Evolutionary conservation across 2,329 filamentous ascomycete genomes (phyloP).

Genomic region (Diplodia seriata): DNA sequence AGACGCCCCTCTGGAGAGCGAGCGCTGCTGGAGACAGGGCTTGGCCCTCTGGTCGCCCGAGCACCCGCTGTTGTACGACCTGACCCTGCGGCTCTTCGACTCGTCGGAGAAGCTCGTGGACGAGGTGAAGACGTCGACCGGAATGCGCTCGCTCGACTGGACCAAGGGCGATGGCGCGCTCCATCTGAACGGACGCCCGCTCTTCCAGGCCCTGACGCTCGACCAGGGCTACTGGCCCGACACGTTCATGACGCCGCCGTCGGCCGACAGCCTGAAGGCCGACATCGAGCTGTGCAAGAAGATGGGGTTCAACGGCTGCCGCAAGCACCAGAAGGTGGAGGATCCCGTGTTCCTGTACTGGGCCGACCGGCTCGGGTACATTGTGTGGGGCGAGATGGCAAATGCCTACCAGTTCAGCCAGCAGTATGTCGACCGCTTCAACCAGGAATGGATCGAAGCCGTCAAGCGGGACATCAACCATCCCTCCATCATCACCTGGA

Average conservation of each 20-base stretch:
- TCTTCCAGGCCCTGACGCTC: constrained; percentile 66
- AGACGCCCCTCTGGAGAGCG: constrained; percentile 48
- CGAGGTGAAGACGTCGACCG: constrained; percentile 65
- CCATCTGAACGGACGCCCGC: constrained; percentile 64
- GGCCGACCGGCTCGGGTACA: constrained; percentile 66
- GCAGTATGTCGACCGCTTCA: constrained; percentile 66
- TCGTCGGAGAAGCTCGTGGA: constrained; percentile 57
- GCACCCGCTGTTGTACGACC: constrained; percentile 63
- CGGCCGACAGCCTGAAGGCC: constrained; percentile 52
- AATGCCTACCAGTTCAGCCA: constrained; percentile 69
- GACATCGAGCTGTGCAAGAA: constrained; percentile 65
- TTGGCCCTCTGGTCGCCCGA: constrained; percentile 70
- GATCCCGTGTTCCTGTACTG: constrained; percentile 67
- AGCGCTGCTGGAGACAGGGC: constrained; percentile 58
- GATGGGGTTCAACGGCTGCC: constrained; percentile 70
- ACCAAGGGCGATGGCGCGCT: constrained; percentile 64
- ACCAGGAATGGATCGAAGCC: constrained; percentile 69
- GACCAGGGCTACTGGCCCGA: constrained; percentile 71
- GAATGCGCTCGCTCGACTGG: constrained; percentile 68
- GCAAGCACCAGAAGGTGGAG: constrained; percentile 71
- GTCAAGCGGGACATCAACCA: constrained; percentile 71
- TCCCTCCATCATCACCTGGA: constrained; percentile 70
- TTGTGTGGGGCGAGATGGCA: constrained; percentile 70
- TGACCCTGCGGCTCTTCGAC: constrained; percentile 60
- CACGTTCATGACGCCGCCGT: constrained; percentile 66